These are phyloP conservation scores for Leptomonas pyrrhocoris DNA, from an alignment of 208 protist species.

Conservation along the genomic window DNA sequence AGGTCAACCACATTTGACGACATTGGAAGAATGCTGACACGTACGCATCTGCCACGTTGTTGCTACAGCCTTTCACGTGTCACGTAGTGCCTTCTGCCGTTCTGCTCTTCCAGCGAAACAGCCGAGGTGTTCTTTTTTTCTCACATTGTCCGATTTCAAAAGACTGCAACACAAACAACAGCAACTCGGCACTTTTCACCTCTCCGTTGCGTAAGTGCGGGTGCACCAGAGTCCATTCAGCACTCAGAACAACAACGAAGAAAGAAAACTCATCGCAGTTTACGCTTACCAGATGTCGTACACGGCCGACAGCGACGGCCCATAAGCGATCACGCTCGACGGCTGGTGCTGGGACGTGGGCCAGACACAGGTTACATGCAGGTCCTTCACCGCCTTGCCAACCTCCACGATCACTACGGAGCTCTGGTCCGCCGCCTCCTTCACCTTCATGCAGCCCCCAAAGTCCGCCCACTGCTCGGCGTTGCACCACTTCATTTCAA, in stretches of 20 bases:
- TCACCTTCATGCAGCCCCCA: constrained; percentile 36
- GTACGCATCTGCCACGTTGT: too few relatives aligned
- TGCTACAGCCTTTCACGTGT: too few relatives aligned
- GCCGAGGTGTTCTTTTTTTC: too few relatives aligned
- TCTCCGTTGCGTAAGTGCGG: too few relatives aligned
- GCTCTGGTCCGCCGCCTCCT: constrained; percentile 50
- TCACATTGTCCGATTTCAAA: too few relatives aligned
- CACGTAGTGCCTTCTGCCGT: too few relatives aligned
- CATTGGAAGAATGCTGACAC: too few relatives aligned
- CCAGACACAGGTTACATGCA: constrained; percentile 43
- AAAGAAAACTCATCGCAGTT: not conserved
- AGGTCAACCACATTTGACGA: too few relatives aligned
- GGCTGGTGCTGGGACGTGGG: constrained; percentile 20
- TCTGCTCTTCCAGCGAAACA: too few relatives aligned
- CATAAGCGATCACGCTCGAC: constrained; percentile 51
- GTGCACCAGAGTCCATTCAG: not conserved
- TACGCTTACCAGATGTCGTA: constrained; percentile 42
- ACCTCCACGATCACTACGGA: constrained; percentile 52
- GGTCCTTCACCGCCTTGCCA: constrained; percentile 56
- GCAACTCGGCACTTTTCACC: too few relatives aligned
- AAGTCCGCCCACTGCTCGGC: constrained; percentile 31
- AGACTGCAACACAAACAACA: not conserved
- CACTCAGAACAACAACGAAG: not conserved
- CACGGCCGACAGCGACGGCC: constrained; percentile 48
- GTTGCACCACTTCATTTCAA: constrained; percentile 74